These are phyloP conservation scores for Erysimum cheiri DNA, from an alignment of 441 rosid species.

Conservation along the genomic window DNA sequence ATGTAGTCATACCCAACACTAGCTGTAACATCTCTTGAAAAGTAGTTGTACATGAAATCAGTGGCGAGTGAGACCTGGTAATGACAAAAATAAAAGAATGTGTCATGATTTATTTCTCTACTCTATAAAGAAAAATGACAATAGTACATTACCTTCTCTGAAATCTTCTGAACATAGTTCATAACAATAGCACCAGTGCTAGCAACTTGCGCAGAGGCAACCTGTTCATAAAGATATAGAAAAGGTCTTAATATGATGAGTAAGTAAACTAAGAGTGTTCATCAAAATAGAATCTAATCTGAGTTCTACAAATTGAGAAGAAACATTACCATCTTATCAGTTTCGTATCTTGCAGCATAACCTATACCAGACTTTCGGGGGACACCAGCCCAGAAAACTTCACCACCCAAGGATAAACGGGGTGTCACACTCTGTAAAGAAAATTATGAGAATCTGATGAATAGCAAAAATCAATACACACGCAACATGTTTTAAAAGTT, in stretches of 20 bases:
- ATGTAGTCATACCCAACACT: slow-evolving; percentile 96
- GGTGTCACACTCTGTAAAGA: slow-evolving; percentile 76
- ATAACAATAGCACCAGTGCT: slow-evolving; percentile 86
- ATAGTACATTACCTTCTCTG: slow-evolving; percentile 74
- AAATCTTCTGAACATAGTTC: slow-evolving; percentile 96
- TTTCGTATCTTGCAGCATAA: slow-evolving; percentile 92
- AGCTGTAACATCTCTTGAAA: slow-evolving; percentile 83
- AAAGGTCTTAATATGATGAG: slow-evolving; percentile 3
- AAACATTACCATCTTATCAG: slow-evolving; percentile 83
- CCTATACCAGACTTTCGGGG: slow-evolving; percentile 96
- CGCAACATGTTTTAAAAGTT: background rate
- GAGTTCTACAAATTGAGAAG: background rate
- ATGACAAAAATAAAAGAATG: slow-evolving; percentile 20
- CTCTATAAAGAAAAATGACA: background rate
- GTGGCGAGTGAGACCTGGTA: slow-evolving; percentile 88
- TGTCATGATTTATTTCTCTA: background rate
- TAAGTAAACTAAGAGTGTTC: background rate
- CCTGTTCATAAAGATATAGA: slow-evolving; percentile 50
- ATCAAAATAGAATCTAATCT: background rate
- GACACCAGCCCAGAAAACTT: slow-evolving; percentile 96
- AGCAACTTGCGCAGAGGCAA: slow-evolving; percentile 91
- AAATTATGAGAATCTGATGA: slow-evolving; percentile 27
- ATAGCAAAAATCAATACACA: slow-evolving; percentile 1
- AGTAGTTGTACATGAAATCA: slow-evolving; percentile 84
- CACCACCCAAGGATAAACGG: slow-evolving; percentile 82